phyloP scores from a whole-genome alignment of 2,329 filamentous ascomycete species.

The Thermoascus crustaceus region DNA sequence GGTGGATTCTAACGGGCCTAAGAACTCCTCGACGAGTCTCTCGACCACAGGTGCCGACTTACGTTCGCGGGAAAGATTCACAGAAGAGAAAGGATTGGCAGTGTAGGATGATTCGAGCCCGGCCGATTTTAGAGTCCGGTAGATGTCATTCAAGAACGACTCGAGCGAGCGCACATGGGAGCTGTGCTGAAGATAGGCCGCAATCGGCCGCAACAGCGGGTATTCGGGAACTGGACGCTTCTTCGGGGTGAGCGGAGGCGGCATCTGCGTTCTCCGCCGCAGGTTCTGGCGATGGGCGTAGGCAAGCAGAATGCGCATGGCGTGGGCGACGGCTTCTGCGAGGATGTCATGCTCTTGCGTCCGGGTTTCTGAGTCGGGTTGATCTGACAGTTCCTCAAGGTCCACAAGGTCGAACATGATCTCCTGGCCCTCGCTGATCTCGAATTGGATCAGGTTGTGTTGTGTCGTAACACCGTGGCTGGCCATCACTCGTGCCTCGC shows the following conservation, averaged over 20 bases:
- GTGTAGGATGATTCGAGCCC: conserved; percentile 22
- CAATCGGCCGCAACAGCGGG: conserved; percentile 51
- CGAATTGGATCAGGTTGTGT: conserved; percentile 50
- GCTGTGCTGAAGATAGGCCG: conserved; percentile 46
- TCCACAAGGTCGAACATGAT: conserved; percentile 61
- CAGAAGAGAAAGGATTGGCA: conserved; percentile 19
- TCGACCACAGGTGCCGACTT: conserved; percentile 24
- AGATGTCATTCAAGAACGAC: conserved; percentile 24
- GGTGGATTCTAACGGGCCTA: conserved; percentile 36
- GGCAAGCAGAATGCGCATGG: conserved; percentile 66
- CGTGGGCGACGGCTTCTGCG: conserved; percentile 58
- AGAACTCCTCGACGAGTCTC: conserved; percentile 33
- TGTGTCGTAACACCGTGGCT: conserved; percentile 62
- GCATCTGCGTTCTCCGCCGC: conserved; percentile 55
- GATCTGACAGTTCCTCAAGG: conserved; percentile 38
- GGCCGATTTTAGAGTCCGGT: conserved; percentile 24
- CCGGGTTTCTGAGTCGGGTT: conserved; percentile 17
- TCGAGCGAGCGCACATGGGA: conserved; percentile 27
- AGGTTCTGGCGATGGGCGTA: conserved; percentile 71
- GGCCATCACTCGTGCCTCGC: conserved; percentile 67
- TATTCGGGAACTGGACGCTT: conserved; percentile 45
- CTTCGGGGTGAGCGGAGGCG: conserved; percentile 46
- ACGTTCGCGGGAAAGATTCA: conserved; percentile 10
- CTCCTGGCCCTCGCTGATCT: conserved; percentile 45
- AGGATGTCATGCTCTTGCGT: conserved; percentile 30